These are phyloP conservation scores for Patellifolia procumbens DNA, from an alignment of 179 eudicot species.

Conservation along the genomic window DNA sequence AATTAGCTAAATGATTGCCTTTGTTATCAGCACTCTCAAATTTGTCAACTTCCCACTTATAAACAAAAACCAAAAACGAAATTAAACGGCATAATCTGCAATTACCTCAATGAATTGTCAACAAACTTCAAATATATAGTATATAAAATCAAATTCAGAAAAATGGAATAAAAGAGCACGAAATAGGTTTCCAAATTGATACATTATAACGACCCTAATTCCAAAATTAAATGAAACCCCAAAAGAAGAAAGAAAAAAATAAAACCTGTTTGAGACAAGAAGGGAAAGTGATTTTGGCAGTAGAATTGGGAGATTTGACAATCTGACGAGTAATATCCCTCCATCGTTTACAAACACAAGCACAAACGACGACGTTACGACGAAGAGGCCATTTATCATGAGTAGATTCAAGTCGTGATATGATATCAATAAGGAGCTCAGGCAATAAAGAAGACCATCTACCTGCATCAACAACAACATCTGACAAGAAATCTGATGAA, in stretches of 20 bases:
- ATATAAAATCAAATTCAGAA: not conserved
- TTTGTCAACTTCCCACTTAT: not conserved
- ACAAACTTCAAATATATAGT: not conserved
- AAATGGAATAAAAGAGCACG: not conserved
- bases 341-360: slow-evolving; percentile 84
- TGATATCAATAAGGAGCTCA: slow-evolving; percentile 66
- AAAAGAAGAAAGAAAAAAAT: not conserved
- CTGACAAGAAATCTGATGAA: not conserved
- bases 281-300: slow-evolving; percentile 81
- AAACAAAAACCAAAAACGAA: not conserved
- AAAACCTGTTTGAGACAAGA: slow-evolving; percentile 82
- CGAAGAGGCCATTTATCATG: slow-evolving; percentile 89
- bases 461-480: slow-evolving; percentile 19
- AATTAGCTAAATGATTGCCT: not conserved
- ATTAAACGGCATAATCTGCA: no score
- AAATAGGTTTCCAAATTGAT: not conserved
- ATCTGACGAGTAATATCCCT: slow-evolving; percentile 64
- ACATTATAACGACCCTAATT: not conserved
- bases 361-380: slow-evolving; percentile 70
- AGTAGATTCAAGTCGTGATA: slow-evolving; percentile 60
- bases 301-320: slow-evolving; percentile 43
- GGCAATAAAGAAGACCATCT: slow-evolving; percentile 68
- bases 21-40: not conserved
- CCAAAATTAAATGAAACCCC: not conserved
- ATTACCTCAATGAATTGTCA: not conserved